phyloP scores from a whole-genome alignment of 169 alveolate genomes.

The Cryptosporidium felis region DNA sequence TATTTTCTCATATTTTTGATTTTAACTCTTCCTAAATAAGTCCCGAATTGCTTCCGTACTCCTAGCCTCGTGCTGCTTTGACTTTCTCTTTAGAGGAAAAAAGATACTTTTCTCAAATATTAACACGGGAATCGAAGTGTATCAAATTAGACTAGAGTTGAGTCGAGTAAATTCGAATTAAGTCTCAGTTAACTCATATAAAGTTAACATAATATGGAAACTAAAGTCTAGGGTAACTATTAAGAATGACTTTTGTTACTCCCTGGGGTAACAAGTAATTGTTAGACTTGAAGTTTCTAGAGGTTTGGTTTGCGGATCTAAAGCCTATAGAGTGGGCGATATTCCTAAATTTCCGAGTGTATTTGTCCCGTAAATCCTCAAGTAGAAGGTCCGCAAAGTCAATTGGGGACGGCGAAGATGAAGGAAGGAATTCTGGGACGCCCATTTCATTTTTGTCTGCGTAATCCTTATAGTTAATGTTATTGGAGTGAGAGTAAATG shows the following conservation, averaged over 20 bases:
- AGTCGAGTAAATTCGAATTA: not conserved
- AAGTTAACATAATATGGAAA: not conserved
- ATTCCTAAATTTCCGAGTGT: constrained; percentile 15
- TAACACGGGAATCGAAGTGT: too few relatives aligned
- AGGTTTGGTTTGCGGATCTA: constrained; percentile 2
- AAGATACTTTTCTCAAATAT: too few relatives aligned
- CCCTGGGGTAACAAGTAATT: constrained; percentile 24
- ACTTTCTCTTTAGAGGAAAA: too few relatives aligned
- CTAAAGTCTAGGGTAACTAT: not conserved
- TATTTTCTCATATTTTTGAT: too few relatives aligned
- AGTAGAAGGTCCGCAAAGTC: constrained; percentile 29
- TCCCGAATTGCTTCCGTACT: too few relatives aligned
- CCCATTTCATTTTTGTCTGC: not conserved
- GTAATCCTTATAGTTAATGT: constrained; percentile 1
- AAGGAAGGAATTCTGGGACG: constrained; percentile 38
- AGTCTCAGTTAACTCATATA: not conserved
- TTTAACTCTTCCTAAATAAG: too few relatives aligned
- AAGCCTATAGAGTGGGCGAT: constrained; percentile 35
- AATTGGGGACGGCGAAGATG: constrained; percentile 13
- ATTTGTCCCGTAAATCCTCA: constrained; percentile 28
- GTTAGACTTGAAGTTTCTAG: not conserved
- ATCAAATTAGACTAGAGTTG: not conserved
- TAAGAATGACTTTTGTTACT: constrained; percentile 12
- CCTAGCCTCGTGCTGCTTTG: too few relatives aligned
- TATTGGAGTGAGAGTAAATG: constrained; percentile 12